Evolutionary conservation across 2,329 filamentous ascomycete genomes (phyloP), one percentile per base, ranked within the genome.

Genomic region (Metarhizium album): DNA sequence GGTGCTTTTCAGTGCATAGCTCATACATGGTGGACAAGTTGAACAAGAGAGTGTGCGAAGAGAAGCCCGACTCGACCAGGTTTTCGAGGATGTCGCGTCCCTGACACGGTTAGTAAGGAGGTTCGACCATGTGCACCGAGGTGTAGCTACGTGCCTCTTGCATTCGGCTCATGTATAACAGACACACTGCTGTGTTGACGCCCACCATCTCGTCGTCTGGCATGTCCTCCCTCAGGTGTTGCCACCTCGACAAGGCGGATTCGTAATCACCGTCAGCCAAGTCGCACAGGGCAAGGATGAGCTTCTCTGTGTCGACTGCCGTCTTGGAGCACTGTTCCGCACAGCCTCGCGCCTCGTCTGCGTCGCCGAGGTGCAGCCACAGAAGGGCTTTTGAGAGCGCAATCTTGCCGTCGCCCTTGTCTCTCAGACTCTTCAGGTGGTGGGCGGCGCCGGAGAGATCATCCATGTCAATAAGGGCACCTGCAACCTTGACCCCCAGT

Each of bases 1-100:
- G 74, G 42, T 87, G 80, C 54, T 79, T 78, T 59, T 97, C 90
- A 0, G 87, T 90, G 63, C 87, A 93, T 7, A 97, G 75, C 67
- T 97, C 93, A 64, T 95, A 97, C 59, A 95, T 80, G 0, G 91
- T 97, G 11, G 84, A 82, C 13, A 98, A 68, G 64, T 97, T 97
- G 69, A 96, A 95, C 0, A 94, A 79, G 2, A 95, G 70, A 1
- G 87, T 87, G 55, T 87, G 83, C 52, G 91, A 96, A 0, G 81
- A 79, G 40, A 80, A 72, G 1, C 82, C 79, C 1, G 72, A 64
- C 3, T 80, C 74, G 0, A 90, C 73, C 11, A 94, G 69, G 0
- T 70, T 67, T 60, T 91, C 84, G 3, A 96, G 71, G 1, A 87
- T 67, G 13, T 73, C 67, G 14, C 80, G 80, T 1, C 87, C 86